These are phyloP conservation scores for Acanthamoeba castellanii DNA, from an alignment of 208 protist genomes.

Conservation along the genomic window DNA sequence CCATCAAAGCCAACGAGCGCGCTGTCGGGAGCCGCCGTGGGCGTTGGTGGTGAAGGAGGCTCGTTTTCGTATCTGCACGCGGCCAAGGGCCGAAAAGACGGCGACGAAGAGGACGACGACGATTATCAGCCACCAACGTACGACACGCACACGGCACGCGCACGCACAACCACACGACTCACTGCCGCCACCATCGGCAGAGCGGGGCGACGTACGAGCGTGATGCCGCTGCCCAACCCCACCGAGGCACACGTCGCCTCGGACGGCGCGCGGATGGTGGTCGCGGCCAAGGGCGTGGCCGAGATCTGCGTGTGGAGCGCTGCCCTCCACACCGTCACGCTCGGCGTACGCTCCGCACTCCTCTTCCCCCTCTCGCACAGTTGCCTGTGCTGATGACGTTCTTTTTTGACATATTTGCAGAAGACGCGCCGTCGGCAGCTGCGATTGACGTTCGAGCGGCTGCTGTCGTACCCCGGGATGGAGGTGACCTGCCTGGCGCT, in stretches of 20 bases:
- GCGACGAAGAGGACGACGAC: neutral
- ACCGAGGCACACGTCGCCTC: neutral
- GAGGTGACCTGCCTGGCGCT: constrained; percentile 43
- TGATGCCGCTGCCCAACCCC: constrained; percentile 47
- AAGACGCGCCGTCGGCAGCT: constrained; percentile 13
- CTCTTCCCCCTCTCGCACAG: neutral
- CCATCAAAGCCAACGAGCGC: neutral
- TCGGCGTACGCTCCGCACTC: neutral
- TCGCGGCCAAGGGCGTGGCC: constrained; percentile 9
- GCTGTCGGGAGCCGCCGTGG: neutral
- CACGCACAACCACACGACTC: neutral
- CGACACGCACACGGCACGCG: neutral
- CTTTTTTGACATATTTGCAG: neutral
- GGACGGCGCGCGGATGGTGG: neutral
- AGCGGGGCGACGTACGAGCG: neutral
- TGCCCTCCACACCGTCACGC: neutral
- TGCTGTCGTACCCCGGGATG: constrained; percentile 35
- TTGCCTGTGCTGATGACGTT: neutral
- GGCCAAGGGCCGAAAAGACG: neutral
- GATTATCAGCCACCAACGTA: neutral
- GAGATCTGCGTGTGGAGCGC: constrained; percentile 18
- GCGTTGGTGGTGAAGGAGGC: neutral
- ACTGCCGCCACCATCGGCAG: neutral
- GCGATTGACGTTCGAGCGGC: constrained; percentile 48
- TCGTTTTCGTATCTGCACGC: constrained; percentile 5